These are phyloP conservation scores for Boletus rubroflammeus DNA, from an alignment of 768 basidiomycete genomes.

Conservation along the genomic window DNA sequence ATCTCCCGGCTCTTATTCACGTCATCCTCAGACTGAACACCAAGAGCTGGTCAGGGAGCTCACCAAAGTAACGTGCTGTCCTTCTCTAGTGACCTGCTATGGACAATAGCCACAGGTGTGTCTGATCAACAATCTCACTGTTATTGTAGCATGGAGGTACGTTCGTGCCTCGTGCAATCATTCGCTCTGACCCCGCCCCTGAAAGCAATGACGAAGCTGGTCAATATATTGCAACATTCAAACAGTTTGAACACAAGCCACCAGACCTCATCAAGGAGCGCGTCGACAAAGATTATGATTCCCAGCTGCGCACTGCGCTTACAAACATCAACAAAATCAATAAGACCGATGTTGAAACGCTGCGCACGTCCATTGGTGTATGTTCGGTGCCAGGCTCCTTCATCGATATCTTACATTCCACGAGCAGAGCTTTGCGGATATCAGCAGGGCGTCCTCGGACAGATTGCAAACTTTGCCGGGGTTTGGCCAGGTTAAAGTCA, in stretches of 20 bases:
- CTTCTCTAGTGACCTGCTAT: conserved; percentile 2
- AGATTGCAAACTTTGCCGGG: conserved; percentile 84
- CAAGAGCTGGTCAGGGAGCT: conserved; percentile 88
- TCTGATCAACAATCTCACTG: conserved; percentile 88
- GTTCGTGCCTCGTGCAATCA: conserved; percentile 20
- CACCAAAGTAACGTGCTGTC: conserved; percentile 58
- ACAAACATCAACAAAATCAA: conserved; percentile 93
- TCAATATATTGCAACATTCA: conserved; percentile 86
- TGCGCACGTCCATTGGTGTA: conserved; percentile 90
- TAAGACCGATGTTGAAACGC: conserved; percentile 94
- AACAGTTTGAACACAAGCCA: conserved; percentile 90
- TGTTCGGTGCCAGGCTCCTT: conserved; percentile 25
- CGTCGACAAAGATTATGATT: conserved; percentile 81
- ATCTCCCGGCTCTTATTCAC: not conserved
- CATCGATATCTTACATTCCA: conserved; percentile 2
- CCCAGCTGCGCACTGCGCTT: conserved; percentile 75
- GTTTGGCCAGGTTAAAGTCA: conserved; percentile 91
- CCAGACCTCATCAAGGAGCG: conserved; percentile 95
- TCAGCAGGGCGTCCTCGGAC: conserved; percentile 68
- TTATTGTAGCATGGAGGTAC: conserved; percentile 90
- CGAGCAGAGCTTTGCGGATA: conserved; percentile 77
- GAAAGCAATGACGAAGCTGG: conserved; percentile 86
- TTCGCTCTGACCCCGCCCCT: not conserved
- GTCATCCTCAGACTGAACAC: conserved; percentile 70
- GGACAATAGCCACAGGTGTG: conserved; percentile 50